These are phyloP conservation scores for Neonectria ditissima DNA, from an alignment of 2,329 filamentous ascomycete genomes.

Conservation along the genomic window DNA sequence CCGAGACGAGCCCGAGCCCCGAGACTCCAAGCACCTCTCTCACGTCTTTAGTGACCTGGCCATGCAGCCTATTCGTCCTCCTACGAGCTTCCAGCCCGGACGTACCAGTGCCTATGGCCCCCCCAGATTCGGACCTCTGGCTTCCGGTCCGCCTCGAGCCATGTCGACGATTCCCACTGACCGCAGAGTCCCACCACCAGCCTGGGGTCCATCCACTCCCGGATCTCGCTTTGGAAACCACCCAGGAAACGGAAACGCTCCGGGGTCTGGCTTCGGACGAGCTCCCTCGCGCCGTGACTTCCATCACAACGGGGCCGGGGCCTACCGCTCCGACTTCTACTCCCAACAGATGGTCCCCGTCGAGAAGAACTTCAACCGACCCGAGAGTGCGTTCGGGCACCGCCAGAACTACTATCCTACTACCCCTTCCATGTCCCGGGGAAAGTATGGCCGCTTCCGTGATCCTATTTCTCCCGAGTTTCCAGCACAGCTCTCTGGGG, in stretches of 20 bases:
- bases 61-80: constrained; percentile 35
- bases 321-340: constrained; percentile 51
- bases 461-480: constrained; percentile 42
- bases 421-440: constrained; percentile 46
- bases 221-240: constrained; percentile 33
- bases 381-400: constrained; percentile 39
- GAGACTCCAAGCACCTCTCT: constrained; percentile 32
- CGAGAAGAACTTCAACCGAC: constrained; percentile 36
- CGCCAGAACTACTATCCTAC: constrained; percentile 45
- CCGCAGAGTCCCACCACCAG: constrained; percentile 33
- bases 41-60: constrained; percentile 30
- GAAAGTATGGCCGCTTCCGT: constrained; percentile 48
- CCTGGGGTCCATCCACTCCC: constrained; percentile 39
- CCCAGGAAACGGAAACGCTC: constrained; percentile 24
- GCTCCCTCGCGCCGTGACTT: constrained; percentile 47
- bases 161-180: constrained; percentile 43
- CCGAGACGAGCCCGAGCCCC: constrained; percentile 23
- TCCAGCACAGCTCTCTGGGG: constrained; percentile 18
- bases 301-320: constrained; percentile 40
- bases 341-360: constrained; percentile 41
- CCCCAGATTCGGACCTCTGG: constrained; percentile 49
- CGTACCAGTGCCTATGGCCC: constrained; percentile 39
- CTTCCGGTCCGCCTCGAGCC: constrained; percentile 45
- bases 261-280: constrained; percentile 32
- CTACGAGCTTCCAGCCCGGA: constrained; percentile 43